A percentile compares a stretch with the other conserved stretches of the same genome.
These are phyloP conservation scores for Decorospora gaudefroyi DNA, from an alignment of 2,329 filamentous ascomycete species.

Conservation along the genomic window DNA sequence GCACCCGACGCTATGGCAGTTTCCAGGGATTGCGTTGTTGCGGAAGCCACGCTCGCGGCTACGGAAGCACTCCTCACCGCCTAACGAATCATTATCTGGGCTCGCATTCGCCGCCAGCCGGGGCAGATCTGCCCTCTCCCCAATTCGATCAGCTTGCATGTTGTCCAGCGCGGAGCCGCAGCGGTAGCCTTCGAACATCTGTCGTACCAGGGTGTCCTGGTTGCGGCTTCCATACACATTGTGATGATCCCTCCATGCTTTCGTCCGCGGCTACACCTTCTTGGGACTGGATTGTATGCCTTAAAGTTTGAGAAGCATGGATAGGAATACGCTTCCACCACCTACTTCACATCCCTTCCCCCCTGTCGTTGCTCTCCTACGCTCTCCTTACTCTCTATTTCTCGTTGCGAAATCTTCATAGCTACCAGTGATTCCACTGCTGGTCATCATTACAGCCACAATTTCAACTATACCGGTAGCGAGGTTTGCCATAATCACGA, in stretches of 20 bases:
- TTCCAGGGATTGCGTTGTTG: slow-evolving; percentile 2
- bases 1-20: slow-evolving; percentile 5
- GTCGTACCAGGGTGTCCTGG: slow-evolving; percentile 14
- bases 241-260: slow-evolving; percentile 31
- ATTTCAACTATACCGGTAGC: slow-evolving; percentile 7
- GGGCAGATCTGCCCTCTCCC: slow-evolving; percentile 17
- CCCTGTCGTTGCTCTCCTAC: slow-evolving; percentile 11
- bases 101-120: slow-evolving; percentile 10
- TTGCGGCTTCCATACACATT: slow-evolving; percentile 18
- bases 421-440: too few species aligned
- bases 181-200: slow-evolving; percentile 21
- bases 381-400: slow-evolving; percentile 11
- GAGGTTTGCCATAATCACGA: slow-evolving; percentile 17
- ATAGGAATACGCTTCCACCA: slow-evolving; percentile 11
- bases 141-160: slow-evolving; percentile 21
- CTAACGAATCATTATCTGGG: slow-evolving; percentile 12
- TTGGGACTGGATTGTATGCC: slow-evolving; percentile 18
- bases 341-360: slow-evolving; percentile 5
- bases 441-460: too few species aligned
- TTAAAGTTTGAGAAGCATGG: slow-evolving; percentile 18
- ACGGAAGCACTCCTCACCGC: slow-evolving; percentile 18
- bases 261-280: slow-evolving; percentile 29
- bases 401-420: slow-evolving; percentile 13
- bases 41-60: slow-evolving; percentile 20
- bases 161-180: slow-evolving; percentile 30